Percentiles rank a stretch among this genome's conserved stretches.
phyloP scores from a whole-genome alignment of 1,139 yeast species.

The Suhomyces terraborum region DNA sequence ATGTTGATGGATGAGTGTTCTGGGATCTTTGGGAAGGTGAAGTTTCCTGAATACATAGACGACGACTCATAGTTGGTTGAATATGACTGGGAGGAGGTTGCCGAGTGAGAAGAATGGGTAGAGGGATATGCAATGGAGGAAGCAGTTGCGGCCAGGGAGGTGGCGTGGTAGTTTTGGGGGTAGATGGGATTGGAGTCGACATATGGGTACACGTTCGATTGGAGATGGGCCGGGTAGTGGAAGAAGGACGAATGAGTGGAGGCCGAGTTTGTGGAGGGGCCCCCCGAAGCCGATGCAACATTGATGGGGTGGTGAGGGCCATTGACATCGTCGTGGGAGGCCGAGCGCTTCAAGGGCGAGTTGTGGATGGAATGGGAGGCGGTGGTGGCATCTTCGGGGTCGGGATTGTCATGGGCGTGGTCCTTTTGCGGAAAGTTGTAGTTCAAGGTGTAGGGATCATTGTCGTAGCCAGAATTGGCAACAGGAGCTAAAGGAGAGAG shows the following conservation, averaged over 20 bases:
- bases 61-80: constrained; percentile 12
- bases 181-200: constrained; percentile 9
- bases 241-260: constrained; percentile 16
- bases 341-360: constrained; percentile 16
- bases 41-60: constrained; percentile 14
- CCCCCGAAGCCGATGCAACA: constrained; percentile 5
- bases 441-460: constrained; percentile 17
- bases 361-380: constrained; percentile 15
- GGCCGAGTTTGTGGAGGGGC: constrained; percentile 5
- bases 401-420: constrained; percentile 4
- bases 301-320: background rate
- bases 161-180: constrained; percentile 11
- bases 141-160: constrained; percentile 13
- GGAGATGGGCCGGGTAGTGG: constrained; percentile 18
- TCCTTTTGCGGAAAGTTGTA: constrained; percentile 19
- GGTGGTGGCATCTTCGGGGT: constrained; percentile 11
- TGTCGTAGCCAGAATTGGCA: constrained; percentile 11
- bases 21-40: constrained; percentile 19
- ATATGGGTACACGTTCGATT: constrained; percentile 12
- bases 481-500: constrained; percentile 7
- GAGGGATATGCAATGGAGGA: constrained; percentile 13
- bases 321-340: constrained; percentile 12
- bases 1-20: constrained; percentile 15
- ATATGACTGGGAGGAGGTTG: background rate
- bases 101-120: background rate